A percentile compares a stretch with the other conserved stretches of the same genome.
phyloP scores from a whole-genome alignment of 2,329 filamentous ascomycete species.

The Stemphylium beticola region DNA sequence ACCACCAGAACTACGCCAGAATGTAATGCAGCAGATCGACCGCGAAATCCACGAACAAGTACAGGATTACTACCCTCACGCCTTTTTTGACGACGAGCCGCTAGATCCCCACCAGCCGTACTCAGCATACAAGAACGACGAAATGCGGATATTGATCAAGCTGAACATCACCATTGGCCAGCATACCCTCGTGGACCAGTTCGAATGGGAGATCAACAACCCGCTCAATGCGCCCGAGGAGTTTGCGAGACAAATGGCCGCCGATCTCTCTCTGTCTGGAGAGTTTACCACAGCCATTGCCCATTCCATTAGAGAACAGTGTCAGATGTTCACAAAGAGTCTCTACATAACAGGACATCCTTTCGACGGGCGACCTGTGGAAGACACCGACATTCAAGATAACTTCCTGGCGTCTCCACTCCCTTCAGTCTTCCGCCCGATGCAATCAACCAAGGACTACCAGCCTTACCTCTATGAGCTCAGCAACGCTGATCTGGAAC shows the following conservation, averaged over 20 bases:
- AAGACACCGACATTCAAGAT: slow-evolving; percentile 85
- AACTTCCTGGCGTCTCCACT: slow-evolving; percentile 88
- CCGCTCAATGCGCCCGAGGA: slow-evolving; percentile 92
- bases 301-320: slow-evolving; percentile 95
- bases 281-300: slow-evolving; percentile 98
- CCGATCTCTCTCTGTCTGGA: slow-evolving; percentile 86
- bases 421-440: slow-evolving; percentile 81
- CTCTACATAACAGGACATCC: slow-evolving; percentile 92
- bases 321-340: slow-evolving; percentile 91
- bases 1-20: slow-evolving; percentile 67
- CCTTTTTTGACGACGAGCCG: slow-evolving; percentile 87
- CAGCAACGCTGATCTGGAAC: slow-evolving; percentile 86
- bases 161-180: slow-evolving; percentile 97
- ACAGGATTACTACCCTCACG: slow-evolving; percentile 89
- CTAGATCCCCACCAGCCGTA: slow-evolving; percentile 91
- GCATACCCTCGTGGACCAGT: slow-evolving; percentile 93
- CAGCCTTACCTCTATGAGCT: slow-evolving; percentile 93
- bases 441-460: slow-evolving; percentile 92
- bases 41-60: slow-evolving; percentile 86
- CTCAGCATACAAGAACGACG: slow-evolving; percentile 95
- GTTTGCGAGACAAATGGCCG: slow-evolving; percentile 87
- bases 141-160: slow-evolving; percentile 96
- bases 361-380: slow-evolving; percentile 91
- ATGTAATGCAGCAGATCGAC: slow-evolving; percentile 69
- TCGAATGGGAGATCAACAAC: slow-evolving; percentile 99